Conservation (phyloP, 345 rosid genomes). For the Heritiera fomes region DNA sequence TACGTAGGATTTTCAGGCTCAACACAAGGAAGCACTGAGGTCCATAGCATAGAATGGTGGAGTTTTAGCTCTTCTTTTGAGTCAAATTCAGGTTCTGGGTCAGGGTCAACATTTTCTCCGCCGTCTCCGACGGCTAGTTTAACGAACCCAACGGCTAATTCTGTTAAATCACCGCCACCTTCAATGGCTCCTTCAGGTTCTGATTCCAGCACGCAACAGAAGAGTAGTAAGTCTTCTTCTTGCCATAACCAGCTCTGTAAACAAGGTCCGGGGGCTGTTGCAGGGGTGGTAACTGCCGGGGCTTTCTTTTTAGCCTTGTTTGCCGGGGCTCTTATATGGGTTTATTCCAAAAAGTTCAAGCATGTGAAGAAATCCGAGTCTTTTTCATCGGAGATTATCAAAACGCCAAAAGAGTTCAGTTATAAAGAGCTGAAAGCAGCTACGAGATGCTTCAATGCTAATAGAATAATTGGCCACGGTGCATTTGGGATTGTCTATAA, state of each 20-base stretch:
- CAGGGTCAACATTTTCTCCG: conserved; percentile 43
- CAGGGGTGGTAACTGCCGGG: conserved; percentile 91
- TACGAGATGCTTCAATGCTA: conserved; percentile 66
- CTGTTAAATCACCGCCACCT: conserved; percentile 62
- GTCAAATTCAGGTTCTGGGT: conserved; percentile 33
- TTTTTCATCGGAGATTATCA: conserved; percentile 73
- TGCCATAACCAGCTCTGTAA: conserved; percentile 86
- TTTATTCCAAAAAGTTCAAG: conserved; percentile 60
- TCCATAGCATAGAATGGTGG: conserved; percentile 96
- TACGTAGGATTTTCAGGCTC: conserved; percentile 98
- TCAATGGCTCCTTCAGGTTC: conserved; percentile 52
- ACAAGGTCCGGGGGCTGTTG: conserved; percentile 89
- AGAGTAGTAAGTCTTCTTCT: conserved; percentile 43
- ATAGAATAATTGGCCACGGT: conserved; percentile 86
- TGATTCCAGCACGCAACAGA: conserved; percentile 32
- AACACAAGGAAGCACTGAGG: conserved; percentile 97
- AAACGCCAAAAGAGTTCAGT: conserved; percentile 84
- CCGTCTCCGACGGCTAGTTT: conserved; percentile 66
- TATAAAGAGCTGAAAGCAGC: conserved; percentile 86
- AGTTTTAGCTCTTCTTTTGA: conserved; percentile 76
- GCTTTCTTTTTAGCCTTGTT: conserved; percentile 80
- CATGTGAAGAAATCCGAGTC: conserved; percentile 54
- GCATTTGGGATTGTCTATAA: conserved; percentile 93
- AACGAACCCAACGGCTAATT: conserved; percentile 71
- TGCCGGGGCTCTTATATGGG: conserved; percentile 76